Conservation (phyloP, 2,329 filamentous ascomycete species). For the Apiospora koreana region DNA sequence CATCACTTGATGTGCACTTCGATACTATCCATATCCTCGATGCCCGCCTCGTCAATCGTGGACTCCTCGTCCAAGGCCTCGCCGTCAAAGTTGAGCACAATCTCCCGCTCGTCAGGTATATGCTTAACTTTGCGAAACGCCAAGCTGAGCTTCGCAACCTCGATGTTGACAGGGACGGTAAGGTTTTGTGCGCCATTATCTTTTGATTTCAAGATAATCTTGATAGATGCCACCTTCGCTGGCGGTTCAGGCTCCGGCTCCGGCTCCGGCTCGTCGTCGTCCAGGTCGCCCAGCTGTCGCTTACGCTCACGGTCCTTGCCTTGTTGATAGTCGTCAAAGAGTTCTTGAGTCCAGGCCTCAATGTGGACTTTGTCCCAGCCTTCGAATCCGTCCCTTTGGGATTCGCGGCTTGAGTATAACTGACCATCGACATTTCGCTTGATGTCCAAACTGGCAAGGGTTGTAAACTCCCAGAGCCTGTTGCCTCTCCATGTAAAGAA, state of each 20-base stretch:
- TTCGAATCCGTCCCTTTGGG: conserved; percentile 42
- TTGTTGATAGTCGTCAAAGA: conserved; percentile 51
- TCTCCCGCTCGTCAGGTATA: conserved; percentile 50
- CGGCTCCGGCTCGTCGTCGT: conserved; percentile 29
- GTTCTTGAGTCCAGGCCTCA: conserved; percentile 73
- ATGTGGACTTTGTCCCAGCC: conserved; percentile 66
- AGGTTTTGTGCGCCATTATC: conserved; percentile 52
- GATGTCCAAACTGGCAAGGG: conserved; percentile 68
- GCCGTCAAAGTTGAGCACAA: conserved; percentile 75
- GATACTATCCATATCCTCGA: conserved; percentile 73
- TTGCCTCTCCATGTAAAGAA: conserved; percentile 80
- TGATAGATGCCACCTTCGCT: conserved; percentile 30
- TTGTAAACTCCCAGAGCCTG: conserved; percentile 75
- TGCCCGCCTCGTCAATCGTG: conserved; percentile 66
- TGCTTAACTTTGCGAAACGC: conserved; percentile 59
- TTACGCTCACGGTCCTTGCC: conserved; percentile 49
- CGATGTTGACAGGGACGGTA: conserved; percentile 55
- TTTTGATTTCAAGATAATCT: conserved; percentile 55
- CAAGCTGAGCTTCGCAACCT: conserved; percentile 61
- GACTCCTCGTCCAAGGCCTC: conserved; percentile 64
- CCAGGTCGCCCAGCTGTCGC: conserved; percentile 42
- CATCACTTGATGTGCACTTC: conserved; percentile 68
- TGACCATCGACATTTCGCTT: conserved; percentile 44
- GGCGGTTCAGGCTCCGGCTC: conserved; percentile 22
- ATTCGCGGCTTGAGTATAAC: conserved; percentile 36